Base-by-base conservation (phyloP, 371 early-diverging fungal genomes). In the Basidiobolus meristosporus region DNA sequence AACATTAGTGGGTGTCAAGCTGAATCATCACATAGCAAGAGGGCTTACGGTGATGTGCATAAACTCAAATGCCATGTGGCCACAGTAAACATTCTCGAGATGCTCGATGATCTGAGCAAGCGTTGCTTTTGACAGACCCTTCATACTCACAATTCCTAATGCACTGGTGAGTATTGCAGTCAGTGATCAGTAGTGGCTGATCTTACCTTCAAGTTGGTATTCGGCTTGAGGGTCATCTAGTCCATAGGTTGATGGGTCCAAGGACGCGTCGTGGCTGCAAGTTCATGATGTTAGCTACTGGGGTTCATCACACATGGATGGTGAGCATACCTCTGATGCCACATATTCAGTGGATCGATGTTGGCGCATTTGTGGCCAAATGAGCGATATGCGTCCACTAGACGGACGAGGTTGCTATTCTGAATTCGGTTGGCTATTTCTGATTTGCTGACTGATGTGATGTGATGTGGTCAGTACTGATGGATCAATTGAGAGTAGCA, bases 351-450 rank as follows among this genome's bases (percentile, higher is more conserved):
- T 3, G 96, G 96, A 60, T 95, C 93, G 39, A 95, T 57, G 26
- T 84, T 60, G 0, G 91, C 86, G 3, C 63, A 68, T 36, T 66
- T 64, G 57, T 95, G 93, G 6, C 93, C 96, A 44, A 74, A 70
- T 10, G 65, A 64, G 39, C 86, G 73, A 60, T 77, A 92, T 10
- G 85, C 82, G 33, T 70, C 62, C 3, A 90, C 87, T 49, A 90
- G 26, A 26, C 26, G 26, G 26, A 26, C 26, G 9, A 26, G 26
- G 26, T 26, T 26, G 26, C 26, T 26, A 26, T 26, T 26, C 9
- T 26, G 26, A 26, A 26, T 26, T 26, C 26, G 3, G 9, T 26
- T 26, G 3, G 3, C 26, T 26, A 5, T 26, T 9, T 26, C 26
- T 9, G 26, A 26, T 26, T 3, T 3, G 3, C 5, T 26, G 9